phyloP scores from a whole-genome alignment of 805 yeast species.

The Candida sithepensis region DNA sequence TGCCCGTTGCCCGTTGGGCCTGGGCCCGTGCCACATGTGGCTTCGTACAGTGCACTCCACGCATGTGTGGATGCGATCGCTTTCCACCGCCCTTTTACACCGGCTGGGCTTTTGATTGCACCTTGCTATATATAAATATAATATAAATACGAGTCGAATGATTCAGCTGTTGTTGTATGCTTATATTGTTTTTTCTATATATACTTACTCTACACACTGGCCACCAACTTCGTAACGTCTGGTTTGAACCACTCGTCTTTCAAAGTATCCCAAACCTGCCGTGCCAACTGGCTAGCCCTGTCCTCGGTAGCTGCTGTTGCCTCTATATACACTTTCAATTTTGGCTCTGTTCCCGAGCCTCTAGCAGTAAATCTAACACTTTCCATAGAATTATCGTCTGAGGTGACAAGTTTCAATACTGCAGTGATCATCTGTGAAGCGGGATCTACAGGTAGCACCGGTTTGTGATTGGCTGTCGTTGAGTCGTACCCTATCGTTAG shows the following conservation, averaged over 20 bases:
- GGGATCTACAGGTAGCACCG: conserved; percentile 67
- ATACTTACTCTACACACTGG: conserved; percentile 25
- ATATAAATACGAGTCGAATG: no score
- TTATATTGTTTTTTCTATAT: neutral
- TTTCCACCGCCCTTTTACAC: no score
- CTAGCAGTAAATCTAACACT: conserved; percentile 75
- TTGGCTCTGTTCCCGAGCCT: conserved; percentile 97
- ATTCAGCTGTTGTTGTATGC: no score
- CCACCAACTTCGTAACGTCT: conserved; percentile 34
- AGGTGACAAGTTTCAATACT: conserved; percentile 31
- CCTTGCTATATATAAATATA: no score
- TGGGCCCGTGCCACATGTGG: no score
- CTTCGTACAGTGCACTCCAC: no score
- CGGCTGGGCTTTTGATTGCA: no score
- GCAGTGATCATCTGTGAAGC: conserved; percentile 86
- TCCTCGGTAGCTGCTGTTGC: conserved; percentile 50
- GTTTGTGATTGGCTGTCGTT: conserved; percentile 50
- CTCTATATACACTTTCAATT: conserved; percentile 87
- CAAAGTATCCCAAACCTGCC: conserved; percentile 62
- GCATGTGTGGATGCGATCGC: no score
- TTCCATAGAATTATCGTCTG: conserved; percentile 26
- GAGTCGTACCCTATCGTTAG: conserved; percentile 81
- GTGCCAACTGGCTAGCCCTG: conserved; percentile 51
- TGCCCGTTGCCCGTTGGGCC: no score
- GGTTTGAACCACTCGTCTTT: conserved; percentile 69